Conservation (phyloP, 73 alveolate species). For the Tetrahymena thermophila region DNA sequence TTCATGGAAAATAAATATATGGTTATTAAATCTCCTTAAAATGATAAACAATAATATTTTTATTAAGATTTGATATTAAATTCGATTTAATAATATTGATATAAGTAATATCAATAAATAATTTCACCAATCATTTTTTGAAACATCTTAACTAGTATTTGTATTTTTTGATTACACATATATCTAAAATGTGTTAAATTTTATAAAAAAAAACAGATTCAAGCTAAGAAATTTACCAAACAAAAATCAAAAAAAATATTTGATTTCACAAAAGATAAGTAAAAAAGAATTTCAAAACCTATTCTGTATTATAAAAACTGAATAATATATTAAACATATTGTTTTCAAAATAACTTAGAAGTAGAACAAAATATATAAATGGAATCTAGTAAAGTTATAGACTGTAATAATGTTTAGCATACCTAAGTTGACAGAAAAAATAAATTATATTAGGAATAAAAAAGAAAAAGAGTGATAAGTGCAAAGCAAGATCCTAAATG, state of each 20-base stretch:
- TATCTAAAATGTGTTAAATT: background rate
- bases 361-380: background rate
- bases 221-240: background rate
- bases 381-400: background rate
- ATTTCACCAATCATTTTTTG: background rate
- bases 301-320: background rate
- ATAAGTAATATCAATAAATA: too few relatives aligned
- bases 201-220: background rate
- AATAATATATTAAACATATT: too few relatives aligned
- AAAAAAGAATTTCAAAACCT: too few relatives aligned
- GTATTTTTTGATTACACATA: background rate
- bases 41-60: too few relatives aligned
- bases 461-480: background rate
- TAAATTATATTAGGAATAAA: background rate
- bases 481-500: background rate
- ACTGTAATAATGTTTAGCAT: too few relatives aligned
- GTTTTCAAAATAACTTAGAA: too few relatives aligned
- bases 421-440: background rate
- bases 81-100: too few relatives aligned
- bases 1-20: too few relatives aligned
- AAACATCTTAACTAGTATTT: background rate
- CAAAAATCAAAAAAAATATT: background rate
- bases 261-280: too few relatives aligned
- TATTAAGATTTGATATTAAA: too few relatives aligned
- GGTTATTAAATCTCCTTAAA: too few relatives aligned